Evolutionary conservation across 2,329 filamentous ascomycete genomes (phyloP).

Genomic region (Trichoderma endophyticum): DNA sequence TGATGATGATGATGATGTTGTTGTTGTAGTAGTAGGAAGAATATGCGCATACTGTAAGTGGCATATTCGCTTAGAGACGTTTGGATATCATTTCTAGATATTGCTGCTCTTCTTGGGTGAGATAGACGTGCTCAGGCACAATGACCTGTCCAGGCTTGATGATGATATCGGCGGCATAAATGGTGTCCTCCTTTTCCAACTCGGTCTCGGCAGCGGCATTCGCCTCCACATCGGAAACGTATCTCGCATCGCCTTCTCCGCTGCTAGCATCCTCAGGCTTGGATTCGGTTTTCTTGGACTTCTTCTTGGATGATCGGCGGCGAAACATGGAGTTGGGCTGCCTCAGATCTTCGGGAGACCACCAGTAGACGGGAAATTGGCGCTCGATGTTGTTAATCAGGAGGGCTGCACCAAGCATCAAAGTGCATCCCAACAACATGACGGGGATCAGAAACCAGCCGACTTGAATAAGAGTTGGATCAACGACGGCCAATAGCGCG

Average conservation of each 20-base stretch:
- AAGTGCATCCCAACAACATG: slow-evolving; percentile 54
- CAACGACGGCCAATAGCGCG: slow-evolving; percentile 64
- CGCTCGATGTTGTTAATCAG: slow-evolving; percentile 68
- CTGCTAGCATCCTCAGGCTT: not conserved
- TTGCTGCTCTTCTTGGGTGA: slow-evolving; percentile 38
- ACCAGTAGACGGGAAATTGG: slow-evolving; percentile 69
- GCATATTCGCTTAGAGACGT: slow-evolving; percentile 27
- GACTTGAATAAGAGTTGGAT: slow-evolving; percentile 49
- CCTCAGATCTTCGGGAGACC: slow-evolving; percentile 45
- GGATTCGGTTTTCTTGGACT: not conserved
- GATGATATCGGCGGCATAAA: slow-evolving; percentile 31
- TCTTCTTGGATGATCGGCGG: slow-evolving; percentile 12
- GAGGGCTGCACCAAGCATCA: slow-evolving; percentile 63
- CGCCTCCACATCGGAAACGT: slow-evolving; percentile 17
- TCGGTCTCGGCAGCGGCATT: slow-evolving; percentile 19
- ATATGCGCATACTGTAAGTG: not conserved
- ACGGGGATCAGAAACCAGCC: slow-evolving; percentile 69
- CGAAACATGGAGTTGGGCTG: slow-evolving; percentile 12
- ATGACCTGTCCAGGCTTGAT: slow-evolving; percentile 35
- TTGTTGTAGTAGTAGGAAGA: not conserved
- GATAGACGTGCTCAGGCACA: slow-evolving; percentile 35
- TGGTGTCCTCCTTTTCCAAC: slow-evolving; percentile 20
- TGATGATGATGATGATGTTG: not conserved
- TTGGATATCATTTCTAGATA: slow-evolving; percentile 36
- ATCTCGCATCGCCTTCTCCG: slow-evolving; percentile 7